Base-by-base conservation (phyloP, 139 green algal genomes). In the Desmodesmus armatus region DNA sequence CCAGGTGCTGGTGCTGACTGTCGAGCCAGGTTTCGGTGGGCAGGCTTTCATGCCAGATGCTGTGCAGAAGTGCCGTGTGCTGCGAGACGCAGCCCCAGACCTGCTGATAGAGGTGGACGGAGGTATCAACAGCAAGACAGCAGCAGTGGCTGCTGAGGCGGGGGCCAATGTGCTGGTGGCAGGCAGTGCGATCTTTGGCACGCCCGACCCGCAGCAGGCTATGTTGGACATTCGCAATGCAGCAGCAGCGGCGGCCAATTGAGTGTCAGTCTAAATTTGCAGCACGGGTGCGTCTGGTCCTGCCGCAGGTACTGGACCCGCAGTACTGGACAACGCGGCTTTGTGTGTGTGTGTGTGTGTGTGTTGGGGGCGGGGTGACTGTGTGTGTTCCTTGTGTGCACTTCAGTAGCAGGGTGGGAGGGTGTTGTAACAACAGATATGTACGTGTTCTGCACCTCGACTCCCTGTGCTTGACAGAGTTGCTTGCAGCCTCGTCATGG, bases 81-180 rank as follows among this genome's bases (percentile, higher is more conserved):
- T 98, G 77, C 86, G 96, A 1, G 33, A 87, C 33, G 79, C 88
- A 35, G 96, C 87, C 44, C 91, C 93, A 0, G 21, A 85, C 15
- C 83, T 98, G 31, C 84, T 93, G 79, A 97, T 98, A 39, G 88
- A 98, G 88, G 95, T 98, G 43, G 96, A 99, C 66, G 96, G 96
- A 23, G 96, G 96, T 29, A 82, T 99, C 21, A 93, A 87, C 1
- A 66, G 89, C 21, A 67, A 85, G 27, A 99, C 97, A 19, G 90
- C 96, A 3, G 89, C 81, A 0, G 71, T 35, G 15, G 96, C 94
- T 17, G 95, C 95, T 3, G 83, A 27, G 5, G 94, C 92, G 3
- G 96, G 96, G 2, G 96, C 96, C 37, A 99, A 98, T 62, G 94
- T 95, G 13, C 92, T 99, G 31, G 96, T 99, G 39, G 95, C 96